Base-by-base conservation (phyloP, 2,329 filamentous ascomycete genomes). In the Plectosphaerella sp. region DNA sequence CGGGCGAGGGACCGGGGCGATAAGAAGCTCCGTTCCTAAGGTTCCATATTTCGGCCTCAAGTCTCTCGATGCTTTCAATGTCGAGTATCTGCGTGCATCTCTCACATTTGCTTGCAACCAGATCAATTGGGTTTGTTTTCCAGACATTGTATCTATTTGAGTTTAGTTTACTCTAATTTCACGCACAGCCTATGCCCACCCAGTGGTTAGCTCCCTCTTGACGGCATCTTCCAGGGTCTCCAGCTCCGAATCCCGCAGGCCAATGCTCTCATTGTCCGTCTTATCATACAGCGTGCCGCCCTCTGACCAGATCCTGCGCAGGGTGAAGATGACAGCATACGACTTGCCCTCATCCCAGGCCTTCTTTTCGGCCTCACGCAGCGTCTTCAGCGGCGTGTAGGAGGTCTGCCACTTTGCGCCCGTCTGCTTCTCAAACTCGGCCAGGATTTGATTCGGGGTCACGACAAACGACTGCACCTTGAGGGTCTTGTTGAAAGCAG, bases 401-500 rank as follows among this genome's bases (percentile, higher is more conserved):
- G 67, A 69, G 10, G 83, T 70, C 0, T 73, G 66, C 83, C 84
- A 88, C 55, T 76, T 69, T 14, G 68, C 66, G 4, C 77, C 79
- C 0, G 82, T 86, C 66, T 89, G 86, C 58, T 73, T 80, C 68
- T 89, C 83, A 9, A 85, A 88, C 62, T 88, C 86, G n/a, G 73
- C 73, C 18, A 88, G 63, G 18, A 89, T 83, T 24, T 82, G 69
- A 9, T 79, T 74, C 0, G 84, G 80, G 0, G 83, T 88, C 2
- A 80, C 77, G 0, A 86, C 84, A 58, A 89, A 91, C 0, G 86
- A 89, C 61, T 89, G 86, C 2, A 90, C 83, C 53, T 82, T 85
- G 35, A 90, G 67, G 0, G 80, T 77, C 50, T 78, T 76, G 57
- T 80, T 80, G 35, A 73, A 73, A 0, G 80, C 73, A 6, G 67